phyloP scores from a whole-genome alignment of 2,329 filamentous ascomycete species.

The Chaetomiaceae sp. region DNA sequence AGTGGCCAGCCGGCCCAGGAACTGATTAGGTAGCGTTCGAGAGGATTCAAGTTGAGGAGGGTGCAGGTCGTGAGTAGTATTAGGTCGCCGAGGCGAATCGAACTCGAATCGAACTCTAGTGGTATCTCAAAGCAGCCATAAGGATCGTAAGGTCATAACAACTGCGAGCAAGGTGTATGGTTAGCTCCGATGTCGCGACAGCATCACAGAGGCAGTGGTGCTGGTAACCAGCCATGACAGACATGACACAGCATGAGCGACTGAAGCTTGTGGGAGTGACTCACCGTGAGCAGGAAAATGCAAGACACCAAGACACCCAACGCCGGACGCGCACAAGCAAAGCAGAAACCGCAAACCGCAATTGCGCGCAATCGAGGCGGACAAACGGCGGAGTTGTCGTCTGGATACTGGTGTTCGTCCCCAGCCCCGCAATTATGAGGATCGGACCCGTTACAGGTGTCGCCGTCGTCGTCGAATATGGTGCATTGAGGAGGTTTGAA shows the following conservation, averaged over 20 bases:
- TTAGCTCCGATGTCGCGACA: background rate
- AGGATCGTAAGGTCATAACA: slow-evolving; percentile 32
- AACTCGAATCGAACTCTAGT: slow-evolving; percentile 28
- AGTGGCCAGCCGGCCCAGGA: slow-evolving; percentile 18
- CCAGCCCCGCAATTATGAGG: slow-evolving; percentile 8
- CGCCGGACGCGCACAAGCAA: slow-evolving; percentile 20
- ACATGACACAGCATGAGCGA: background rate
- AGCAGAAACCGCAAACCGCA: slow-evolving; percentile 1
- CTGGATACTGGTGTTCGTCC: slow-evolving; percentile 2
- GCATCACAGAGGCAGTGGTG: too few relatives aligned
- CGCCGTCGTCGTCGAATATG: background rate
- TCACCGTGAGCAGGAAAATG: slow-evolving; percentile 10
- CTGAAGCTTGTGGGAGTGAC: background rate
- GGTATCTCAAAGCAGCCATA: slow-evolving; percentile 37
- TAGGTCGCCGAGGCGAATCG: slow-evolving; percentile 11
- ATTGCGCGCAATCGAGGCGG: slow-evolving; percentile 5
- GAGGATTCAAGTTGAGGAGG: background rate
- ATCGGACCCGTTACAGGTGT: background rate
- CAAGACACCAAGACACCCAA: slow-evolving; percentile 19
- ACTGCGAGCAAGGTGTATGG: background rate
- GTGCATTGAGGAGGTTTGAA: background rate
- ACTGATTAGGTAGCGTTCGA: background rate
- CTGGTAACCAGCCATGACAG: too few relatives aligned
- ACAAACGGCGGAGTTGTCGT: background rate
- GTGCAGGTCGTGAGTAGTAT: background rate